Conservation (phyloP, 2,329 filamentous ascomycete species). For the Alternaria ethzedia region DNA sequence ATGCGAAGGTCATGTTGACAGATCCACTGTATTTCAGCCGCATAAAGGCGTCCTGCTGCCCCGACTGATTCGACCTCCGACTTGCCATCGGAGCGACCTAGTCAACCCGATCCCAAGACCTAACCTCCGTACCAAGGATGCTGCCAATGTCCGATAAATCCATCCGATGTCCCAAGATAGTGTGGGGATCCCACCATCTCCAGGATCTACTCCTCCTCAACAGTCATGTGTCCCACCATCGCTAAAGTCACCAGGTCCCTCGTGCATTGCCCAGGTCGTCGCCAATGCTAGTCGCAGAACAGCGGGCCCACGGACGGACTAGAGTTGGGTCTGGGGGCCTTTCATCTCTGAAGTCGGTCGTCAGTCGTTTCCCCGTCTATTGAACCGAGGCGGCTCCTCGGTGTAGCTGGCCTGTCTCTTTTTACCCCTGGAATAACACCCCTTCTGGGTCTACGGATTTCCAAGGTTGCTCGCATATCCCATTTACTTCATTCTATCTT, state of each 20-base stretch:
- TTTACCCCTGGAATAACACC: neutral
- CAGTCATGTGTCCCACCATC: conserved; percentile 14
- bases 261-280: neutral
- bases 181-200: conserved; percentile 9
- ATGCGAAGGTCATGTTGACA: neutral
- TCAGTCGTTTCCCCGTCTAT: neutral
- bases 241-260: neutral
- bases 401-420: neutral
- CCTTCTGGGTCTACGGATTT: neutral
- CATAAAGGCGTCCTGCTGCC: neutral
- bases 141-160: conserved; percentile 7
- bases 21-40: conserved; percentile 1
- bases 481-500: neutral
- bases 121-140: neutral
- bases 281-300: conserved; percentile 1
- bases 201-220: conserved; percentile 1
- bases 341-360: neutral
- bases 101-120: conserved; percentile 3
- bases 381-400: neutral
- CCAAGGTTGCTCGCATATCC: neutral
- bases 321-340: neutral
- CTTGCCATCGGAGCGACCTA: neutral
- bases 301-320: neutral
- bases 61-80: neutral
- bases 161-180: neutral